Evolutionary conservation across 1,139 yeast species (phyloP).

Genomic region (Meyerozyma carpophila): DNA sequence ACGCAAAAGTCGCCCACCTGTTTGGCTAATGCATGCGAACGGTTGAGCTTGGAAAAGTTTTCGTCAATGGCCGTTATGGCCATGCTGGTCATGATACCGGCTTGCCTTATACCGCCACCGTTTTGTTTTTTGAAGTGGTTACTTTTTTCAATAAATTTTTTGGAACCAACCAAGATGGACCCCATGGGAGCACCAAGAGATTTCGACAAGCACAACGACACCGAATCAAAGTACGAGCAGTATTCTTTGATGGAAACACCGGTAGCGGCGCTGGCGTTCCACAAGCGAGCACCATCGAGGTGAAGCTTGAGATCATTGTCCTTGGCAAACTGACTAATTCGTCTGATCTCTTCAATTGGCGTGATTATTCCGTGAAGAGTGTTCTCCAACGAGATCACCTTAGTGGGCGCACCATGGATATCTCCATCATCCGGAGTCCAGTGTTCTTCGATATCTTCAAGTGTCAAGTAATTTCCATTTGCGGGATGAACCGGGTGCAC

Average conservation of each 20-base stretch:
- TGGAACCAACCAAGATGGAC: slow-evolving; percentile 72
- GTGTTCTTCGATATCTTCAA: slow-evolving; percentile 57
- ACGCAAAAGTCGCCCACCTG: slow-evolving; percentile 60
- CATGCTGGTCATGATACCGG: slow-evolving; percentile 80
- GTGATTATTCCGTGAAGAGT: slow-evolving; percentile 79
- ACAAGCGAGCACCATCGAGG: slow-evolving; percentile 92
- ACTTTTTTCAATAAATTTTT: slow-evolving; percentile 60
- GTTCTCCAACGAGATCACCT: slow-evolving; percentile 78
- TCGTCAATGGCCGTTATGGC: slow-evolving; percentile 75
- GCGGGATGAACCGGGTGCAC: slow-evolving; percentile 75
- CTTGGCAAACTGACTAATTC: slow-evolving; percentile 68
- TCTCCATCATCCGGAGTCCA: slow-evolving; percentile 76
- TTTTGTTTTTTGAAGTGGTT: slow-evolving; percentile 88
- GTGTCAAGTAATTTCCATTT: slow-evolving; percentile 70
- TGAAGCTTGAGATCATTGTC: slow-evolving; percentile 64
- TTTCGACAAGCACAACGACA: slow-evolving; percentile 84
- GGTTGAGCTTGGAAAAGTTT: slow-evolving; percentile 55
- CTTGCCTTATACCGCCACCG: slow-evolving; percentile 94
- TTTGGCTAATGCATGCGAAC: slow-evolving; percentile 66
- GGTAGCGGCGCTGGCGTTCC: slow-evolving; percentile 82
- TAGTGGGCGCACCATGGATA: slow-evolving; percentile 86
- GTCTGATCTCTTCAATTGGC: slow-evolving; percentile 75
- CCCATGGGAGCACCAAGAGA: slow-evolving; percentile 96
- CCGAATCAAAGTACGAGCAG: slow-evolving; percentile 78
- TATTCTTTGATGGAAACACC: slow-evolving; percentile 67